These are phyloP conservation scores for Stagonosporopsis chrysanthemi DNA, from an alignment of 2,329 filamentous ascomycete genomes.

Conservation along the genomic window DNA sequence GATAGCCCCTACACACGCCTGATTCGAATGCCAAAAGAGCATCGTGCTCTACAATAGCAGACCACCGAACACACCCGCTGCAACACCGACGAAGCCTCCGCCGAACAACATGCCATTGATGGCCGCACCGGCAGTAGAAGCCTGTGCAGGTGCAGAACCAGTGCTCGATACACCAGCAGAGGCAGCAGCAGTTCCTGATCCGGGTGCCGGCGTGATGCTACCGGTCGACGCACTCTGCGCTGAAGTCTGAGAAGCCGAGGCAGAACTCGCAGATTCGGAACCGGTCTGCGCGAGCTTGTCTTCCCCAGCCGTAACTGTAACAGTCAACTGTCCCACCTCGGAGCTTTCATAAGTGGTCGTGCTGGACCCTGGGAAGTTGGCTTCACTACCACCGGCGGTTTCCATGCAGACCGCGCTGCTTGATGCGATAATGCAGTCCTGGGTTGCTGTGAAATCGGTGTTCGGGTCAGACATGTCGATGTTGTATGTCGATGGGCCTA, in stretches of 20 bases:
- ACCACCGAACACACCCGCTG: slow-evolving; percentile 21
- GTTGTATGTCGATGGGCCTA: slow-evolving; percentile 30
- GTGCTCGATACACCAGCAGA: slow-evolving; percentile 10
- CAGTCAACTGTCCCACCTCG: neutral
- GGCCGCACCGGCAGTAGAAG: slow-evolving; percentile 19
- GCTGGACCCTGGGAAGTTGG: slow-evolving; percentile 34
- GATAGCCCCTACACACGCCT: too few relatives aligned
- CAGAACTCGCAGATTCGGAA: slow-evolving; percentile 2
- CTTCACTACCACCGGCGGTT: slow-evolving; percentile 30
- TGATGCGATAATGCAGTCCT: slow-evolving; percentile 26
- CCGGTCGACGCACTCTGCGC: slow-evolving; percentile 1
- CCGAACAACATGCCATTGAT: slow-evolving; percentile 15
- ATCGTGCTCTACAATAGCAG: slow-evolving; percentile 11
- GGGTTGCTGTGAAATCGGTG: slow-evolving; percentile 30
- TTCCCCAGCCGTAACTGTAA: slow-evolving; percentile 26
- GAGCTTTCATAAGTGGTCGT: slow-evolving; percentile 28
- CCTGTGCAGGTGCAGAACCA: slow-evolving; percentile 7
- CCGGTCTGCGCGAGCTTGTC: slow-evolving; percentile 20
- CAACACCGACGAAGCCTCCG: slow-evolving; percentile 18
- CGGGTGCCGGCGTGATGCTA: slow-evolving; percentile 8
- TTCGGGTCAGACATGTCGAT: slow-evolving; percentile 29
- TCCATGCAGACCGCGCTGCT: slow-evolving; percentile 31
- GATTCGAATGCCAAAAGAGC: too few relatives aligned
- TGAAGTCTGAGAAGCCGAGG: slow-evolving; percentile 3
- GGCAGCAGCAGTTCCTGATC: neutral